These are phyloP conservation scores for Vitis hybrid DNA, from an alignment of 177 flowering plant genomes.

Conservation along the genomic window DNA sequence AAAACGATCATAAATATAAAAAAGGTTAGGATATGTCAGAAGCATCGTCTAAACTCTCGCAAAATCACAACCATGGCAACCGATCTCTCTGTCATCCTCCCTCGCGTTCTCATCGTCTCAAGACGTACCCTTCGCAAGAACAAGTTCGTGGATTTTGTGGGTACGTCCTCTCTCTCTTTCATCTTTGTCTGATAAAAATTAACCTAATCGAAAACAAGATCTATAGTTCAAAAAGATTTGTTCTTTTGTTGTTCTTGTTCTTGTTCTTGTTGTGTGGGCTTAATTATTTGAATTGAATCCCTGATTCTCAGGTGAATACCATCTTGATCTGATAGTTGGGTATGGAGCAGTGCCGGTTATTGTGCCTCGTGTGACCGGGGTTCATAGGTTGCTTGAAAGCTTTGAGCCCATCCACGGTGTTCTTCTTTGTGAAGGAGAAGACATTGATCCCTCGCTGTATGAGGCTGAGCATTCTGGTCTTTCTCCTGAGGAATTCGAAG, in stretches of 20 bases:
- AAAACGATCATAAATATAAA: too few relatives aligned
- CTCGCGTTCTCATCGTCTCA: conserved; percentile 93
- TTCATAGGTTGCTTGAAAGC: conserved; percentile 75
- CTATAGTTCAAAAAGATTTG: not conserved
- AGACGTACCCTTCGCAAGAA: conserved; percentile 87
- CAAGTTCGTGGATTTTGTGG: conserved; percentile 96
- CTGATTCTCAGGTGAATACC: conserved; percentile 67
- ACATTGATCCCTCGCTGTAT: conserved; percentile 87
- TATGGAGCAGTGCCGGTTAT: conserved; percentile 94
- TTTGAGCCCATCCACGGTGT: conserved; percentile 97
- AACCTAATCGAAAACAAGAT: not conserved
- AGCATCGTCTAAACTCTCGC: too few relatives aligned
- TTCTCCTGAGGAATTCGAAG: conserved; percentile 68
- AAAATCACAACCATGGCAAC: conserved; percentile 25
- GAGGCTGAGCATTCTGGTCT: conserved; percentile 48
- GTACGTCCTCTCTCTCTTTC: conserved; percentile 30
- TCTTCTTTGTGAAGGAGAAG: conserved; percentile 93
- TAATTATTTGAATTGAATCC: not conserved
- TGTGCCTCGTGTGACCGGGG: conserved; percentile 80
- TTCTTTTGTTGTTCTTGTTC: not conserved
- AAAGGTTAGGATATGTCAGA: too few relatives aligned
- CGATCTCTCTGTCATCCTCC: conserved; percentile 69
- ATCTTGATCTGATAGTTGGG: conserved; percentile 85
- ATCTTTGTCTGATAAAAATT: not conserved
- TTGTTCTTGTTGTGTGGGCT: not conserved